A percentile compares a stretch with the other conserved stretches of the same genome.
These are phyloP conservation scores for Trichoderma cornu-damae DNA, from an alignment of 2,329 filamentous ascomycete species.

Conservation along the genomic window DNA sequence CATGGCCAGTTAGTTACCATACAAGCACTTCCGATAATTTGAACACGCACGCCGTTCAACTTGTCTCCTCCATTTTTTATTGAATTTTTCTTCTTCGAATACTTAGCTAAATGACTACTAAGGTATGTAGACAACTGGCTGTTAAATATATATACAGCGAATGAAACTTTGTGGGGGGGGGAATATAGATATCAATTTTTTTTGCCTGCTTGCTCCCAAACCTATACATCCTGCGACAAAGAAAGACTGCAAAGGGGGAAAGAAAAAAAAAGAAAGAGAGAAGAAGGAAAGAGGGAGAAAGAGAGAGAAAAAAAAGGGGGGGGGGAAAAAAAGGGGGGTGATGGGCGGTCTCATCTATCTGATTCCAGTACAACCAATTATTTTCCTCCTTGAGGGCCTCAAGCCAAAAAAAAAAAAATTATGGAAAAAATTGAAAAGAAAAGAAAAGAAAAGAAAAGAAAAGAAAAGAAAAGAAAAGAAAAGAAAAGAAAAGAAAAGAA, in stretches of 20 bases:
- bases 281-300: not conserved
- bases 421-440: too few relatives aligned
- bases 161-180: slow-evolving; percentile 3
- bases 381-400: slow-evolving; percentile 20
- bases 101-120: not conserved
- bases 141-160: slow-evolving; percentile 7
- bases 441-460: too few relatives aligned
- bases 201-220: slow-evolving; percentile 29
- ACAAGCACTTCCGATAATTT: not conserved
- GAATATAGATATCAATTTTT: slow-evolving; percentile 25
- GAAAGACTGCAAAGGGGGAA: slow-evolving; percentile 6
- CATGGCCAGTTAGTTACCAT: not conserved
- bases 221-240: slow-evolving; percentile 21
- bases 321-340: slow-evolving; percentile 18
- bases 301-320: not conserved
- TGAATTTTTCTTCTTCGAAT: not conserved
- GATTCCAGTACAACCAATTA: slow-evolving; percentile 6
- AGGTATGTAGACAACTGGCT: not conserved
- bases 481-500: too few relatives aligned
- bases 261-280: slow-evolving; percentile 11
- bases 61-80: slow-evolving; percentile 1
- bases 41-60: not conserved
- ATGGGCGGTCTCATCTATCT: slow-evolving; percentile 13
- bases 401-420: not conserved
- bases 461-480: too few relatives aligned